Conservation (phyloP, 2,329 filamentous ascomycete species). For the Tolypocladium guangdongense region DNA sequence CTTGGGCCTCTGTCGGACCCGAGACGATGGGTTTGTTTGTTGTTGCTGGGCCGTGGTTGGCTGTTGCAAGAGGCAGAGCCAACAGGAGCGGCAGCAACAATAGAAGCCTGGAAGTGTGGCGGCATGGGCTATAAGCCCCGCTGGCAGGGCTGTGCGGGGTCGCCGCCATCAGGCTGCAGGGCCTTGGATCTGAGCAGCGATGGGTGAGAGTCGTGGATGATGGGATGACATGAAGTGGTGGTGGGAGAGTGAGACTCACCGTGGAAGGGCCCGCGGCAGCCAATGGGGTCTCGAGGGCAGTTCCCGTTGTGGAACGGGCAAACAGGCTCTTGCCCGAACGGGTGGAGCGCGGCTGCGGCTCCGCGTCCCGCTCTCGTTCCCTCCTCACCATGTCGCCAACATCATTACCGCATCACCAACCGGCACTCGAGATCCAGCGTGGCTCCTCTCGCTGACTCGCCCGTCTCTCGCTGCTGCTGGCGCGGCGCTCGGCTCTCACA, state of each 20-base stretch:
- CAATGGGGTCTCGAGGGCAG: background rate
- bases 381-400: too few relatives aligned
- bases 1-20: background rate
- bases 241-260: background rate
- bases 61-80: background rate
- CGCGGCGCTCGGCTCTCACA: background rate
- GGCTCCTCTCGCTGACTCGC: background rate
- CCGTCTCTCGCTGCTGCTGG: background rate
- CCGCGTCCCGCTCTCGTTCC: too few relatives aligned
- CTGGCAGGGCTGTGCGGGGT: background rate
- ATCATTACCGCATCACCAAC: background rate
- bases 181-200: background rate
- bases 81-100: background rate
- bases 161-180: background rate
- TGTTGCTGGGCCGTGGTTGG: background rate
- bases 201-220: background rate
- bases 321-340: background rate
- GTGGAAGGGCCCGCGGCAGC: too few relatives aligned
- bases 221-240: background rate
- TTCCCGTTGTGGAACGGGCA: background rate
- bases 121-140: background rate
- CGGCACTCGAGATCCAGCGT: background rate
- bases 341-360: background rate
- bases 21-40: background rate
- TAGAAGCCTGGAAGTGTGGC: background rate